Conservation (phyloP, 345 rosid genomes). For the Murraya paniculata region DNA sequence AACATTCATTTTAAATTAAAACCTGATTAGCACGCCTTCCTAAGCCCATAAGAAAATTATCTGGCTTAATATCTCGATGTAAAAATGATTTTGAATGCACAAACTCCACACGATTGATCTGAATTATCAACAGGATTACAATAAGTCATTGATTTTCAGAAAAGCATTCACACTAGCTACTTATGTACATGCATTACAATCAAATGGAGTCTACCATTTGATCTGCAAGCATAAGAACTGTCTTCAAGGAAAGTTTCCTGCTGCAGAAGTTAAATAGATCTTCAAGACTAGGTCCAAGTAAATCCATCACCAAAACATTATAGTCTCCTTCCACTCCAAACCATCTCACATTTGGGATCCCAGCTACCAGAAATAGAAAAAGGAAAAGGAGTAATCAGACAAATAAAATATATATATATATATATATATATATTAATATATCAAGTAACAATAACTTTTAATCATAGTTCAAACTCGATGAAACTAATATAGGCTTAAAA, state of each 20-base stretch:
- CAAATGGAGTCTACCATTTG: conserved; percentile 63
- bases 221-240: conserved; percentile 98
- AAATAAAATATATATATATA: no score
- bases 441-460: background rate
- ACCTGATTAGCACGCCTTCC: conserved; percentile 97
- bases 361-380: conserved; percentile 53
- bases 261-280: conserved; percentile 89
- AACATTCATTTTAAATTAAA: background rate
- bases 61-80: conserved; percentile 96
- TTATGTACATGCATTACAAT: background rate
- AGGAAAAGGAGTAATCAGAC: conserved; percentile 1
- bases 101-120: conserved; percentile 92
- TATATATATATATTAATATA: background rate
- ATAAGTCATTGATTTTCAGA: conserved; percentile 4
- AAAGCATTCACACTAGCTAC: background rate
- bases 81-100: conserved; percentile 90
- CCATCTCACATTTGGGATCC: conserved; percentile 93
- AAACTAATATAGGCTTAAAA: background rate
- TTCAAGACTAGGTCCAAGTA: conserved; percentile 97
- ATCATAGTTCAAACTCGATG: background rate
- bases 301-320: conserved; percentile 94
- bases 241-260: conserved; percentile 79
- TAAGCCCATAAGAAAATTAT: conserved; percentile 93
- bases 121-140: conserved; percentile 4
- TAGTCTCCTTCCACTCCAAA: conserved; percentile 86